Evolutionary conservation across 257 asterid species (phyloP), one percentile per base, ranked within the genome.

Genomic region (Eucommia ulmoides): DNA sequence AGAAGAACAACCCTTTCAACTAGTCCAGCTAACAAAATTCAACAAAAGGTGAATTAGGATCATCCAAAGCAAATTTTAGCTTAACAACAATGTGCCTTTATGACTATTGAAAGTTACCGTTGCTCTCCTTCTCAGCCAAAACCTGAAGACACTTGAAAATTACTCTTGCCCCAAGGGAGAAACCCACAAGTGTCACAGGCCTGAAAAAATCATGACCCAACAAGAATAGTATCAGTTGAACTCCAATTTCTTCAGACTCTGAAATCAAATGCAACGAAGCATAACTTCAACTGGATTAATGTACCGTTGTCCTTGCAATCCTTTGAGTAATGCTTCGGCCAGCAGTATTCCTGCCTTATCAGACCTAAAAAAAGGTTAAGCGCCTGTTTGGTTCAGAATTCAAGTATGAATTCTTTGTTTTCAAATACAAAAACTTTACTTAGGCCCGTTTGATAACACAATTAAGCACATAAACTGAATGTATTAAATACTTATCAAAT

Each of bases 111-210:
- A 20, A 20, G 66, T 54, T 65, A 80, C 97, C 88, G 64, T 64
- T 58, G 65, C 44, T 51, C 61, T 80, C 88, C 41, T 55, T 78
- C 65, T 80, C 79, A 58, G 93, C 77, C 74, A 89, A 73, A 54
- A 65, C 25, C 75, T 82, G 93, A 54, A 89, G 97, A 76, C 97
- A 89, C 69, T 72, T 78, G 69, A 89, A 84, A 64, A 89, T 73
- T 55, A 89, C 93, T 65, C 93, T 75, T 65, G 96, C 97, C 63
- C 96, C 97, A 60, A 89, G 96, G 8, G 97, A 89, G 74, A 84
- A 88, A 49, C 97, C 97, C 33, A 84, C 72, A 4, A 89, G 93
- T 49, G 97, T 89, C 63, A 89, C 97, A 24, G 97, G 97, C 93
- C 97, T 88, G 83, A 69, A 52, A 73, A 63, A 61, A 63, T 67